These are phyloP conservation scores for Metschnikowia rubicola DNA, from an alignment of 805 yeast genomes.

Conservation along the genomic window DNA sequence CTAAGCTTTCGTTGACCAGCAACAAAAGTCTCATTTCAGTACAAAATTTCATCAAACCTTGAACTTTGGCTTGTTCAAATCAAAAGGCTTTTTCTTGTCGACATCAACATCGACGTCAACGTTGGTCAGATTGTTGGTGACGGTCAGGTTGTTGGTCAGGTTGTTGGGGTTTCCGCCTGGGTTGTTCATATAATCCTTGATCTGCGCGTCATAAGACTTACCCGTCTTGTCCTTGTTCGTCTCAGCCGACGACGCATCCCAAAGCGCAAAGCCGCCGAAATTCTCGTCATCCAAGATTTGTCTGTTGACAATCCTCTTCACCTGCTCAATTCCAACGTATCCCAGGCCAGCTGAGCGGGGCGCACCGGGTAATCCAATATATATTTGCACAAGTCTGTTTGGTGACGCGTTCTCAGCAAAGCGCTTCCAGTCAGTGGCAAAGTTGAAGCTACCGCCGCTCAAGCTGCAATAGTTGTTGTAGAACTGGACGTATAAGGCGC, in stretches of 20 bases:
- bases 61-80: no score
- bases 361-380: slow-evolving; percentile 65
- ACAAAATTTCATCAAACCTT: no score
- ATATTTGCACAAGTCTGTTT: slow-evolving; percentile 66
- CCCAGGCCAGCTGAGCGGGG: slow-evolving; percentile 54
- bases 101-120: no score
- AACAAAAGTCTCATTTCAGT: no score
- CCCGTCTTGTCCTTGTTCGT: slow-evolving; percentile 30
- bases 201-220: slow-evolving; percentile 5
- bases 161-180: not conserved
- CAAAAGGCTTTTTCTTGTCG: no score
- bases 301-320: slow-evolving; percentile 15
- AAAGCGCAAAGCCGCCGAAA: slow-evolving; percentile 73
- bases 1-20: no score
- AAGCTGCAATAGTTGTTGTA: slow-evolving; percentile 74
- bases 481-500: slow-evolving; percentile 82
- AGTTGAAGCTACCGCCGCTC: slow-evolving; percentile 44
- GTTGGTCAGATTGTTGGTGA: no score
- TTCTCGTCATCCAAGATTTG: slow-evolving; percentile 12
- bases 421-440: slow-evolving; percentile 62
- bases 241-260: slow-evolving; percentile 77
- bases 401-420: slow-evolving; percentile 60
- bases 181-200: slow-evolving; percentile 5
- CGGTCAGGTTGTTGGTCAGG: no score
- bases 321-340: slow-evolving; percentile 32